Percentiles rank a stretch among this genome's conserved stretches.
These are phyloP conservation scores for Alternaria tenuissima DNA, from an alignment of 2,329 filamentous ascomycete genomes.

Conservation along the genomic window DNA sequence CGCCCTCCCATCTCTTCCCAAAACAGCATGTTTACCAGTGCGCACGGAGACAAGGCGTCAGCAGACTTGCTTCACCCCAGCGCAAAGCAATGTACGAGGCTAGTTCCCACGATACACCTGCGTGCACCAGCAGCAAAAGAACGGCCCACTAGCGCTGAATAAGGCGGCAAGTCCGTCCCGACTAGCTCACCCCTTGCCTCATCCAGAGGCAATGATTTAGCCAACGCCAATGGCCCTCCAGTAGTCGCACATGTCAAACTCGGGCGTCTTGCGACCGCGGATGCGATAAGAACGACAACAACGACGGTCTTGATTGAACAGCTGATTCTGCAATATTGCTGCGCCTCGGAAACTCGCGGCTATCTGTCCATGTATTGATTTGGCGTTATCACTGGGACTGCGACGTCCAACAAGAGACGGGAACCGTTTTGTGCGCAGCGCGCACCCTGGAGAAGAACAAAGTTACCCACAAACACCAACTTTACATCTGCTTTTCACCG, in stretches of 20 bases:
- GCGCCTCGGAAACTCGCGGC: background rate
- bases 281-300: background rate
- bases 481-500: background rate
- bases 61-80: background rate
- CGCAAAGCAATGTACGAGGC: background rate
- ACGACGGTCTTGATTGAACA: background rate
- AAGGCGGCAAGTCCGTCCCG: constrained; percentile 1
- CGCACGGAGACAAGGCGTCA: background rate
- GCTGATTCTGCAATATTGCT: background rate
- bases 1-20: background rate
- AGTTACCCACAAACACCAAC: background rate
- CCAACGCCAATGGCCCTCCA: background rate
- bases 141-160: background rate
- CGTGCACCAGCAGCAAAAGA: background rate
- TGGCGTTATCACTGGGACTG: background rate
- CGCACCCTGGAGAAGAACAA: background rate
- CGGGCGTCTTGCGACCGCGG: background rate
- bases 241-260: background rate
- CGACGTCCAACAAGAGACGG: background rate
- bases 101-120: background rate
- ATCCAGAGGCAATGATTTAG: background rate
- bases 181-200: background rate
- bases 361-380: background rate
- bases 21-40: background rate
- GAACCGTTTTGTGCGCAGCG: background rate